Evolutionary conservation across 148 eudicot species (phyloP), one percentile per base, ranked within the genome.

Genomic region (Dianthus caryophyllus): DNA sequence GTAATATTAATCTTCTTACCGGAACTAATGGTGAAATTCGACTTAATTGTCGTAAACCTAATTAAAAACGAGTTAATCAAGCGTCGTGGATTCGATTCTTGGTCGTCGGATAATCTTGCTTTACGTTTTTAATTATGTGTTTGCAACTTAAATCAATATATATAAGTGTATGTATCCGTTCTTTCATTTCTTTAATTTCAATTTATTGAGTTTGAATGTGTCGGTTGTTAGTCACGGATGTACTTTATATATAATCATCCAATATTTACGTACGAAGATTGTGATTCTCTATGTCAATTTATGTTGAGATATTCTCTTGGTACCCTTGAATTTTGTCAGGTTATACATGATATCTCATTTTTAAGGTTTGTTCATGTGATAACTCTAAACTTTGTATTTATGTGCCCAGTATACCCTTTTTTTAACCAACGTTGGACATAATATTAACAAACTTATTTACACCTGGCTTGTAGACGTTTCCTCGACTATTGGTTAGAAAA

Each of bases 1-100:
- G 96, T 0, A 79, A 76, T 29, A 79, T 88, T 21, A 82, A 73
- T 54, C 88, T 88, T 2, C 83, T 88, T 22, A 88, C 91, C 0
- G 91, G 88, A 25, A 76, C 69, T 9, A 77, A 67, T 41, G 96
- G 96, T 0, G 80, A 86, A 76, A 75, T 88, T 26, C 69, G 96
- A 73, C 76, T 59, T 29, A 84, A 82, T 52, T 88, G 96, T 48
- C 76, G 88, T 57, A 80, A 66, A 58, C 69, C 72, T 21, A 88
- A 88, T 52, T 71, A 44, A 39, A 20, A 14, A 55, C 6, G 29
- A 31, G 17, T 4, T 13, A 1, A n/a, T 55, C 26, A 15, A 22
- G n/a, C 6, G 16, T n/a, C 59, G 26, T 14, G 33, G 36, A 4
- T 55, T 27, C 31, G 12, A 55, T 33, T 27, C 59, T 49, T 2